Percentiles rank a stretch among this genome's conserved stretches.
phyloP scores from a whole-genome alignment of 192 early-diverging fungal genomes.

The Backusella tuberculispora region DNA sequence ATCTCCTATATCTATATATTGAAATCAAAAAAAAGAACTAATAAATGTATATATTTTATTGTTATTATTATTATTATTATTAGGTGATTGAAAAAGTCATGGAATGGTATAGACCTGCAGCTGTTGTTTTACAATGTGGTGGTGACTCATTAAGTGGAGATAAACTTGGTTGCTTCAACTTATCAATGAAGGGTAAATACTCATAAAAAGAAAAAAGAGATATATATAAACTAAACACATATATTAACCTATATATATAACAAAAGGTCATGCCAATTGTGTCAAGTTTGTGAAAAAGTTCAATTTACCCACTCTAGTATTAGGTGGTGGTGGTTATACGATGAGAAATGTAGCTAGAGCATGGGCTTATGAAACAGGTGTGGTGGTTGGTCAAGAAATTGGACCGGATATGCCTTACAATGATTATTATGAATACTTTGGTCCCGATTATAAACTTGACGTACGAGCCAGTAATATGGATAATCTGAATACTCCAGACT shows the following conservation, averaged over 20 bases:
- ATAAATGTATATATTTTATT: no score
- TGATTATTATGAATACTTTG: constrained; percentile 90
- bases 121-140: constrained; percentile 95
- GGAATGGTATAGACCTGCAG: constrained; percentile 90
- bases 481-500: constrained; percentile 86
- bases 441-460: constrained; percentile 89
- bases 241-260: not conserved
- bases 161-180: constrained; percentile 93
- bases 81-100: constrained; percentile 94
- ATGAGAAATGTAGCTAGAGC: constrained; percentile 95
- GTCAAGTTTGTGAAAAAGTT: constrained; percentile 92
- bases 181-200: constrained; percentile 76
- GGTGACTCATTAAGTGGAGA: constrained; percentile 96
- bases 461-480: constrained; percentile 86
- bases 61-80: not conserved
- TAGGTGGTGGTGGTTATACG: constrained; percentile 98
- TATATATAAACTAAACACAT: not conserved
- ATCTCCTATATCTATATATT: not conserved
- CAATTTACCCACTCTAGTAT: constrained; percentile 87
- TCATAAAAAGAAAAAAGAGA: not conserved
- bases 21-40: not conserved
- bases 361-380: constrained; percentile 95
- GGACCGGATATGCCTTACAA: constrained; percentile 84
- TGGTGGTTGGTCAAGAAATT: constrained; percentile 76
- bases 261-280: constrained; percentile 85